Evolutionary conservation across 306 rosid species (phyloP).

Genomic region (Pterocarpus macrocarpus): DNA sequence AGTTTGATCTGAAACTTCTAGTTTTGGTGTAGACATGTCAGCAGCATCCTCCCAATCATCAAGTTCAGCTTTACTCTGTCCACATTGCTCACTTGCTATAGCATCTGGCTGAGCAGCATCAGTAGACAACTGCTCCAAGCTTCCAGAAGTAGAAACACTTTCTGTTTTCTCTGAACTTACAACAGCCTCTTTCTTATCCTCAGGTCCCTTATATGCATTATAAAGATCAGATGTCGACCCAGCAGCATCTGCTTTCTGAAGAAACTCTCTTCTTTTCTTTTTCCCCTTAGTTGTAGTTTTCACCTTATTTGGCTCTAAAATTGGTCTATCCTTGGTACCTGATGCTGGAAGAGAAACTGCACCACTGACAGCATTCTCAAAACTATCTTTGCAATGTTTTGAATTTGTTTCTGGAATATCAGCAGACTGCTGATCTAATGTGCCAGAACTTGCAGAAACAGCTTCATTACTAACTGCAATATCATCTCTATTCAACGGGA

Average conservation of each 20-base stretch:
- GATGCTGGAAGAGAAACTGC: slow-evolving; percentile 46
- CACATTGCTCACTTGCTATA: slow-evolving; percentile 48
- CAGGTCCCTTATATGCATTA: slow-evolving; percentile 93
- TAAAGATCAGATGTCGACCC: slow-evolving; percentile 94
- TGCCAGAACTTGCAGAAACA: slow-evolving; percentile 45
- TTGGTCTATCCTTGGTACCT: slow-evolving; percentile 65
- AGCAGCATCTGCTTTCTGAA: slow-evolving; percentile 95
- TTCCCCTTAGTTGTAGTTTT: slow-evolving; percentile 59
- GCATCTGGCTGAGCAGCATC: slow-evolving; percentile 55
- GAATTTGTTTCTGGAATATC: slow-evolving; percentile 53
- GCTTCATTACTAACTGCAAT: slow-evolving; percentile 44
- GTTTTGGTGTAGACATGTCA: slow-evolving; percentile 76
- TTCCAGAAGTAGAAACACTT: slow-evolving; percentile 48
- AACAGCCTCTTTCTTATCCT: slow-evolving; percentile 76
- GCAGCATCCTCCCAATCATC: slow-evolving; percentile 99
- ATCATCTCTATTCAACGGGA: slow-evolving; percentile 53
- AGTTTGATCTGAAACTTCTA: slow-evolving; percentile 61
- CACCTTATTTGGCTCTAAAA: slow-evolving; percentile 60
- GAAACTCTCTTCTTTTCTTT: slow-evolving; percentile 72
- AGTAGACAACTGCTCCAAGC: slow-evolving; percentile 54
- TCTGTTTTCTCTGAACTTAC: slow-evolving; percentile 58
- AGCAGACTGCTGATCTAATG: slow-evolving; percentile 53
- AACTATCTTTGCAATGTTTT: slow-evolving; percentile 53
- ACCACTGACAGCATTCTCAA: slow-evolving; percentile 54
- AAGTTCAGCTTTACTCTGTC: slow-evolving; percentile 69